Conservation (phyloP, 257 asterid species). For the Solanum chiquidenum region DNA sequence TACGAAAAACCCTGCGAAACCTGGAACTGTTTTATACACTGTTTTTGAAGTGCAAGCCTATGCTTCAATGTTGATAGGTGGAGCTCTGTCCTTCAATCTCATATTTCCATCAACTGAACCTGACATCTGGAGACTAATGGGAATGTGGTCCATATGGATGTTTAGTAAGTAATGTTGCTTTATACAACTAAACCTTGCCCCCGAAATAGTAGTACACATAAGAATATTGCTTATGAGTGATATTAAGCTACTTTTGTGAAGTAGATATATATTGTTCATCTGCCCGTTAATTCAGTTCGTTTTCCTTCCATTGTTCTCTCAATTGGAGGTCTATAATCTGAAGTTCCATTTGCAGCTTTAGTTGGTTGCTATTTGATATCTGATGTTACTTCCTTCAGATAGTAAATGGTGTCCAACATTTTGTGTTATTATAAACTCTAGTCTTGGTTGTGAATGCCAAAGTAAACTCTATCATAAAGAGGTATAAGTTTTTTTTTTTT, state of each 20-base stretch:
- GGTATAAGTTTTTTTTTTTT: neutral
- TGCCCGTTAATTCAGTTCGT: neutral
- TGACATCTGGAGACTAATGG: conserved; percentile 91
- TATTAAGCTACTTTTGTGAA: neutral
- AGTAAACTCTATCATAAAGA: neutral
- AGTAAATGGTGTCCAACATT: neutral
- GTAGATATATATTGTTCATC: neutral
- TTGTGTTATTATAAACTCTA: neutral
- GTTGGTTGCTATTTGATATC: neutral
- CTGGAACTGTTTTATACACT: conserved; percentile 61
- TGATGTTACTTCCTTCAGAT: neutral
- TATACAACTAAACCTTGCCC: neutral
- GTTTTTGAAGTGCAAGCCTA: conserved; percentile 90
- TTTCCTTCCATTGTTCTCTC: neutral
- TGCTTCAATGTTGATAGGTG: conserved; percentile 65
- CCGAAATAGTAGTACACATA: neutral
- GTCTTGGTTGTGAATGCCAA: neutral
- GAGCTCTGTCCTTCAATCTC: conserved; percentile 85
- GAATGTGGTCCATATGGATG: conserved; percentile 99
- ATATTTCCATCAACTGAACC: conserved; percentile 86
- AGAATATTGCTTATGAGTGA: neutral
- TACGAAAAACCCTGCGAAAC: conserved; percentile 72
- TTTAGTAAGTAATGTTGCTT: conserved; percentile 58
- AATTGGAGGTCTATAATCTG: neutral
- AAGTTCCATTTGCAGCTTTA: neutral